Evolutionary conservation across 164 flowering plant genomes (phyloP), one percentile per base, ranked within the genome.

Genomic region (Vitis rotundifolia): DNA sequence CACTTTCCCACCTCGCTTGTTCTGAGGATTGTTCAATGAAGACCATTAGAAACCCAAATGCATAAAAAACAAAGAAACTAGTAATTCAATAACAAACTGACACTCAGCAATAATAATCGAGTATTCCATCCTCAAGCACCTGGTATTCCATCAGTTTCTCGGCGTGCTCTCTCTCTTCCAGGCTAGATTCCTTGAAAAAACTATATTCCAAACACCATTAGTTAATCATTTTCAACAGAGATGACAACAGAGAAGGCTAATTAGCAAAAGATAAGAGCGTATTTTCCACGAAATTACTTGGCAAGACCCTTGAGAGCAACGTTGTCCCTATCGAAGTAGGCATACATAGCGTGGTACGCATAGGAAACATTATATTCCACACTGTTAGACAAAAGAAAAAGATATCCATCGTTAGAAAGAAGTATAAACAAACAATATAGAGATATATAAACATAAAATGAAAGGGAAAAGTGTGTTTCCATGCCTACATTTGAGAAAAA

Each of bases 271-370:
- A 9, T 28, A 59, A 29, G 9, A 73, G 15, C 8, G 60, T n/a
- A 26, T 59, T 59, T 59, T 74, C 11, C 28, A 57, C 15, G 28
- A 22, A 73, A 12, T 81, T 82, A 94, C 99, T 89, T 91, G 57
- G 99, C 97, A 64, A 91, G 80, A 49, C 99, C 99, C 77, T 76
- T 88, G 53, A 91, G 94, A 11, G 99, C 97, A 22, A 95, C 89
- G 50, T 95, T 95, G 81, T 95, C 99, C 68, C 98, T 74, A 59
- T 95, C 99, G 51, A 95, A 95, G 85, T 90, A 95, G n/a, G 98
- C 97, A 71, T 57, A 95, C 86, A 95, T 62, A 28, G 98, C 87
- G 66, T 93, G 99, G 76, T 95, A 95, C 74, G 83, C 95, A 71
- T 95, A 95, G 1, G 99, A 95, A 2, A 91, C 91, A 52, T 84